Conservation (phyloP, 2,329 filamentous ascomycete species). For the Colletotrichum karsti region DNA sequence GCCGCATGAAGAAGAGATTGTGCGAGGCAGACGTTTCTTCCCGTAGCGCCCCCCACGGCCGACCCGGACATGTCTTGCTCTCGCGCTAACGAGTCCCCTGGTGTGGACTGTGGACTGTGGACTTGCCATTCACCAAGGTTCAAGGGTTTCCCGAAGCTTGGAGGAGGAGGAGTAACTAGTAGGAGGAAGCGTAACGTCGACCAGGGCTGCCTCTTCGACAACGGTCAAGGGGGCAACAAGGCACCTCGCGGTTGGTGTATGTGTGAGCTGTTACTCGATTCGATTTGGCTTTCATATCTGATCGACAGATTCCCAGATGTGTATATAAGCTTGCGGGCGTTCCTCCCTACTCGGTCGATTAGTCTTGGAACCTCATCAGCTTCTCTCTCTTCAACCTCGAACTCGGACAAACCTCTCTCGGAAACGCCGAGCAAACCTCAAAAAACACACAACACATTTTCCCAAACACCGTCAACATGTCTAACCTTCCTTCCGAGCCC, state of each 20-base stretch:
- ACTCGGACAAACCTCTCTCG: conserved; percentile 6
- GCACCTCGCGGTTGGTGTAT: conserved; percentile 12
- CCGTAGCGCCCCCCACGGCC: conserved; percentile 23
- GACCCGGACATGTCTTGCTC: conserved; percentile 19
- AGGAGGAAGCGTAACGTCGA: background rate
- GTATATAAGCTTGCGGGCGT: conserved; percentile 29
- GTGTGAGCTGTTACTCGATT: conserved; percentile 24
- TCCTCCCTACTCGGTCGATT: background rate
- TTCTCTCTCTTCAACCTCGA: conserved; percentile 10
- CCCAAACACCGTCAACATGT: conserved; percentile 66
- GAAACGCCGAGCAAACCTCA: background rate
- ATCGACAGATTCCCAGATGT: conserved; percentile 9
- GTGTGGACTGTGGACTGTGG: background rate
- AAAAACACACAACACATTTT: background rate
- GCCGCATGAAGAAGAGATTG: conserved; percentile 11
- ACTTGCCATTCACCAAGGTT: background rate
- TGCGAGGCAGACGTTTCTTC: conserved; percentile 7
- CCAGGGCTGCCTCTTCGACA: background rate
- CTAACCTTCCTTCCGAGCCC: conserved; percentile 86
- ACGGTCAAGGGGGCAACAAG: background rate
- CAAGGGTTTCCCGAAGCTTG: conserved; percentile 13
- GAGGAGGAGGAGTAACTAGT: background rate
- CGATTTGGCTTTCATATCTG: conserved; percentile 18
- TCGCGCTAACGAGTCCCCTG: conserved; percentile 18
- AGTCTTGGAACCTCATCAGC: conserved; percentile 16